Evolutionary conservation across 495 filamentous ascomycete genomes (phyloP).

Genomic region (Xylaria grammica): DNA sequence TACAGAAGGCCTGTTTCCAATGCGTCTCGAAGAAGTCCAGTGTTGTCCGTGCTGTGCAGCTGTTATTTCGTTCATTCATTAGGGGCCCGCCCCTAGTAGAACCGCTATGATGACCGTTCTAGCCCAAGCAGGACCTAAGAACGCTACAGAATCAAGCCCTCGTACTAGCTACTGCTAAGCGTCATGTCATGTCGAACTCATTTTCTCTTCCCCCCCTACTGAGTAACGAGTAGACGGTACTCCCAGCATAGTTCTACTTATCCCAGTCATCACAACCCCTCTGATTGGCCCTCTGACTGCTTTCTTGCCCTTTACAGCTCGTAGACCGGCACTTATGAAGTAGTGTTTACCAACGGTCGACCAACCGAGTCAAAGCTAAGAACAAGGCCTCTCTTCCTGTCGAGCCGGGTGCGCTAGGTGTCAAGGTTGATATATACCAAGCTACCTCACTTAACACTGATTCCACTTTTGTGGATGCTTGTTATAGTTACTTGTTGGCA

Average conservation of each 20-base stretch:
- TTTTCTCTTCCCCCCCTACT: too few species aligned
- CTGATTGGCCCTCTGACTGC: too few species aligned
- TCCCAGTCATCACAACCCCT: too few species aligned
- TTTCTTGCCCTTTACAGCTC: background rate
- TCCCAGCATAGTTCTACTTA: too few species aligned
- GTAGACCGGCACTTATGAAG: background rate
- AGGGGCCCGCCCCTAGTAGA: background rate
- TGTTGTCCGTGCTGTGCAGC: constrained; percentile 11
- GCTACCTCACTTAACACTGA: background rate
- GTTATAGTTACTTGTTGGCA: background rate
- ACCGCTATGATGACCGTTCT: background rate
- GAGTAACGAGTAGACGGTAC: too few species aligned
- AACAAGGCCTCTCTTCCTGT: background rate
- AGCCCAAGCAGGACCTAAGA: background rate
- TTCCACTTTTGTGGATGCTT: background rate
- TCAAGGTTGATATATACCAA: background rate
- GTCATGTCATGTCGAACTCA: too few species aligned
- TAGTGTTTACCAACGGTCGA: background rate
- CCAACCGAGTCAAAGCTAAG: constrained; percentile 2
- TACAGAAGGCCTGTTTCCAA: background rate
- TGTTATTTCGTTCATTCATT: constrained; percentile 2
- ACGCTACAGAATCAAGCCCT: too few species aligned
- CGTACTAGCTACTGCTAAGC: too few species aligned
- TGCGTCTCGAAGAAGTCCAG: constrained; percentile 7
- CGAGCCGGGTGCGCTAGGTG: background rate